These are phyloP conservation scores for Pedinophyceae sp. DNA, from an alignment of 139 green algal species.

Conservation along the genomic window DNA sequence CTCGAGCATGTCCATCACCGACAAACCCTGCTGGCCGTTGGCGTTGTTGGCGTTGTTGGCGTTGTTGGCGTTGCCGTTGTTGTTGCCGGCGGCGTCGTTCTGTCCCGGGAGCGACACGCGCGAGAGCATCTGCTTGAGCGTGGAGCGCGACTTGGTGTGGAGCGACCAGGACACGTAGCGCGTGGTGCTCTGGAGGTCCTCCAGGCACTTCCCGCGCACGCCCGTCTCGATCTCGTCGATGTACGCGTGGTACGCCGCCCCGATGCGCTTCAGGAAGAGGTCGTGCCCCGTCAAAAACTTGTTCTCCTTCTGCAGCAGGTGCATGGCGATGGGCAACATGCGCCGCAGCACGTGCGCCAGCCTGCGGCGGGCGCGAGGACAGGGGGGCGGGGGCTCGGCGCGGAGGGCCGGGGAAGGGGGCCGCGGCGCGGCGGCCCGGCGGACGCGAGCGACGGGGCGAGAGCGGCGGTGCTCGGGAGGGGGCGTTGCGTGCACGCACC, in stretches of 20 bases:
- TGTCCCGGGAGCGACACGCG: too few relatives aligned
- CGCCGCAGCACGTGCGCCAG: conserved; percentile 71
- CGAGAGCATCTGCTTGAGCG: conserved; percentile 48
- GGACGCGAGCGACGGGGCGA: too few relatives aligned
- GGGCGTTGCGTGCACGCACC: too few relatives aligned
- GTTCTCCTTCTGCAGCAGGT: conserved; percentile 61
- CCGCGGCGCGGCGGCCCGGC: too few relatives aligned
- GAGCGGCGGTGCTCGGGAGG: too few relatives aligned
- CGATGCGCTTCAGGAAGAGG: conserved; percentile 69
- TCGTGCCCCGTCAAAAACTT: conserved; percentile 64
- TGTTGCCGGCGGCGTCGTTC: too few relatives aligned
- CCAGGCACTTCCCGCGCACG: conserved; percentile 54
- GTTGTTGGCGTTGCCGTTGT: neutral
- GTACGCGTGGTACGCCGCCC: conserved; percentile 58
- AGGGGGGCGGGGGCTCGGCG: too few relatives aligned
- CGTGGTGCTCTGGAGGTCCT: conserved; percentile 76
- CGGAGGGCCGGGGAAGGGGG: too few relatives aligned
- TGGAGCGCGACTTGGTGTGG: conserved; percentile 58
- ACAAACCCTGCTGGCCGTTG: neutral
- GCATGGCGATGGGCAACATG: conserved; percentile 76
- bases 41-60: neutral
- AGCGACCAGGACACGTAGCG: conserved; percentile 85
- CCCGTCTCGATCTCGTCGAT: conserved; percentile 52
- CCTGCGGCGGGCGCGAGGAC: neutral
- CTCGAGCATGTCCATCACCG: conserved; percentile 57